phyloP scores from a whole-genome alignment of 2,329 filamentous ascomycete species.

The Fusarium caatingaense region DNA sequence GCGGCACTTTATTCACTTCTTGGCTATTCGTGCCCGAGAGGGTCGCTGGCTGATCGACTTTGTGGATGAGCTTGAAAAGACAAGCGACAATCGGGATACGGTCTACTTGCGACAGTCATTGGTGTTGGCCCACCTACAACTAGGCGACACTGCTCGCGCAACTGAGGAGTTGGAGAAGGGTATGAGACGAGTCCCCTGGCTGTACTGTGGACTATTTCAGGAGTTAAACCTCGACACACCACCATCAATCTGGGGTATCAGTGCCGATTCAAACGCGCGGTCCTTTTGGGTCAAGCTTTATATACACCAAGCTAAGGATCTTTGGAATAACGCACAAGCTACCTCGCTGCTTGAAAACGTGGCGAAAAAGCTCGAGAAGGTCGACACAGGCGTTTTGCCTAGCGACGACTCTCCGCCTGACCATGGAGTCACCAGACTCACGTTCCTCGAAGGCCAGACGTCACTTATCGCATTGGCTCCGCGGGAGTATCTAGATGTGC shows the following conservation, averaged over 20 bases:
- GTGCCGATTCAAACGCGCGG: slow-evolving; percentile 69
- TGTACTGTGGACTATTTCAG: slow-evolving; percentile 83
- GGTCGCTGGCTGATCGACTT: slow-evolving; percentile 81
- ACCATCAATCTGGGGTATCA: slow-evolving; percentile 83
- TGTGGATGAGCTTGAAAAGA: slow-evolving; percentile 58
- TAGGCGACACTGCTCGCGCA: slow-evolving; percentile 73
- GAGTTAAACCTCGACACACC: slow-evolving; percentile 83
- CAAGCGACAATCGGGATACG: slow-evolving; percentile 56
- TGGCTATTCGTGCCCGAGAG: slow-evolving; percentile 85
- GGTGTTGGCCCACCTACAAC: slow-evolving; percentile 79
- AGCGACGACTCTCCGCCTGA: slow-evolving; percentile 54
- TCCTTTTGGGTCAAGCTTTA: slow-evolving; percentile 81
- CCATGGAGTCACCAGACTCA: slow-evolving; percentile 75
- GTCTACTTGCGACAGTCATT: slow-evolving; percentile 81
- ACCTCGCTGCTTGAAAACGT: slow-evolving; percentile 76
- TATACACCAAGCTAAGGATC: slow-evolving; percentile 77
- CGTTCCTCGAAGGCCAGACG: slow-evolving; percentile 81
- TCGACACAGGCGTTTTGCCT: slow-evolving; percentile 55
- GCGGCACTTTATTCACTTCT: slow-evolving; percentile 81
- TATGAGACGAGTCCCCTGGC: slow-evolving; percentile 83
- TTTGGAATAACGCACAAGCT: slow-evolving; percentile 85
- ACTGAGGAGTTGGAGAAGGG: slow-evolving; percentile 73
- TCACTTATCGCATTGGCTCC: slow-evolving; percentile 78
- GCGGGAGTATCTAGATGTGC: slow-evolving; percentile 68
- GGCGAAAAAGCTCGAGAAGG: slow-evolving; percentile 65